phyloP scores from a whole-genome alignment of 441 rosid genomes.

The Bruguiera hainesii region DNA sequence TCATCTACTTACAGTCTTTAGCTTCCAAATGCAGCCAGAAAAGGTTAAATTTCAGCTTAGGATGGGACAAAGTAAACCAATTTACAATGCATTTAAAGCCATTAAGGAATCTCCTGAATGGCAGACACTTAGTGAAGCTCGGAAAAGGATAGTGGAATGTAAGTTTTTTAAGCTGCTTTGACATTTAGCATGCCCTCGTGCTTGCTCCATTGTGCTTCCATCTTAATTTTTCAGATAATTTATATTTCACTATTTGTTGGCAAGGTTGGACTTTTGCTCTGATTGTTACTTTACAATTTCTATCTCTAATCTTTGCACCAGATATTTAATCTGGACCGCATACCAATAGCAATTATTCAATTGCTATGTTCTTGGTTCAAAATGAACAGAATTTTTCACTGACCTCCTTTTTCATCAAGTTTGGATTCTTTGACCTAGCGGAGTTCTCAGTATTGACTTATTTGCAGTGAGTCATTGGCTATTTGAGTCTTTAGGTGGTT shows the following conservation, averaged over 20 bases:
- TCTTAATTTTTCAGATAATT: constrained; percentile 1
- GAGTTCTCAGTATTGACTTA: background rate
- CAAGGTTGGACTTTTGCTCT: constrained; percentile 1
- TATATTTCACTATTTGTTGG: background rate
- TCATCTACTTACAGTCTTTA: constrained; percentile 18
- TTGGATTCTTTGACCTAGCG: background rate
- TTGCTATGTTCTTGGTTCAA: background rate
- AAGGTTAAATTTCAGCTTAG: constrained; percentile 71
- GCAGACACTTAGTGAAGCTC: constrained; percentile 58
- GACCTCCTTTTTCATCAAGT: background rate
- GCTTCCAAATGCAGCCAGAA: constrained; percentile 54
- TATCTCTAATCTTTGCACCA: background rate
- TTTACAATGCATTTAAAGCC: constrained; percentile 69
- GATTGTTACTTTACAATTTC: background rate
- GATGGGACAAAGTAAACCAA: constrained; percentile 77
- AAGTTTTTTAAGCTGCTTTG: constrained; percentile 23
- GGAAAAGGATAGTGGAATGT: constrained; percentile 74
- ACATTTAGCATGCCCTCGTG: background rate
- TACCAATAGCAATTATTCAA: background rate
- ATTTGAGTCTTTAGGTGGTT: too few relatives aligned
- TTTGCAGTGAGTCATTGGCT: background rate
- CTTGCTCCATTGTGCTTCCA: constrained; percentile 1
- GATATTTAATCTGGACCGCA: constrained; percentile 2
- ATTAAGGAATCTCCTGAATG: constrained; percentile 66
- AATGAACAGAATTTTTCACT: background rate